phyloP scores from a whole-genome alignment of 1,284 basidiomycete genomes.

The Porogramme epimiltina region DNA sequence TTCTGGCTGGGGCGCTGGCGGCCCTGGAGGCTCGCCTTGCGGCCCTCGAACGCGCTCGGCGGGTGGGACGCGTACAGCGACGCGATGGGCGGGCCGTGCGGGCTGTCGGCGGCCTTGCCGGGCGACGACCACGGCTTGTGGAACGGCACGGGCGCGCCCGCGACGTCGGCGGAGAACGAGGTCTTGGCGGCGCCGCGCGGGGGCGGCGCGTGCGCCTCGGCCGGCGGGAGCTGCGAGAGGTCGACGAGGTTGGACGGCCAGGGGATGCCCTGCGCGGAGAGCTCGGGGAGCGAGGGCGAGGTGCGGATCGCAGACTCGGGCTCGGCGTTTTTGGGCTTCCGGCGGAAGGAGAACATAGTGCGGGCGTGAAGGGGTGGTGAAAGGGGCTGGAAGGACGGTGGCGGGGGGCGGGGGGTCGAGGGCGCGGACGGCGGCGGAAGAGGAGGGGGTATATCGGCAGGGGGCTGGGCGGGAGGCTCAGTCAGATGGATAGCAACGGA shows the following conservation, averaged over 20 bases:
- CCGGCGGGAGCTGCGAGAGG: constrained; percentile 57
- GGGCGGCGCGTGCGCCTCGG: constrained; percentile 31
- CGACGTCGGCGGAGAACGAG: constrained; percentile 53
- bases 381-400: not conserved
- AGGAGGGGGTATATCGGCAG: constrained; percentile 1
- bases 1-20: constrained; percentile 47
- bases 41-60: constrained; percentile 59
- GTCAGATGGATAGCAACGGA: too few relatives aligned
- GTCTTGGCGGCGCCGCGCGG: constrained; percentile 67
- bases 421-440: not conserved
- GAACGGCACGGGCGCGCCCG: constrained; percentile 59
- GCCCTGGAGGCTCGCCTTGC: constrained; percentile 39
- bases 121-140: constrained; percentile 74
- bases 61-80: constrained; percentile 66
- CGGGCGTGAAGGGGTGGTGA: not conserved
- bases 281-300: constrained; percentile 76
- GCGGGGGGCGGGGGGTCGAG: not conserved
- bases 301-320: constrained; percentile 49
- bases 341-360: constrained; percentile 75
- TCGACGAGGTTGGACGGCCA: constrained; percentile 83
- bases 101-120: constrained; percentile 36
- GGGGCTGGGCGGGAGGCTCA: not conserved
- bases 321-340: constrained; percentile 52
- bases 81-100: constrained; percentile 52
- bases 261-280: constrained; percentile 69